Conservation (phyloP, 495 filamentous ascomycete species). For the Penicillium cosmopolitanum region DNA sequence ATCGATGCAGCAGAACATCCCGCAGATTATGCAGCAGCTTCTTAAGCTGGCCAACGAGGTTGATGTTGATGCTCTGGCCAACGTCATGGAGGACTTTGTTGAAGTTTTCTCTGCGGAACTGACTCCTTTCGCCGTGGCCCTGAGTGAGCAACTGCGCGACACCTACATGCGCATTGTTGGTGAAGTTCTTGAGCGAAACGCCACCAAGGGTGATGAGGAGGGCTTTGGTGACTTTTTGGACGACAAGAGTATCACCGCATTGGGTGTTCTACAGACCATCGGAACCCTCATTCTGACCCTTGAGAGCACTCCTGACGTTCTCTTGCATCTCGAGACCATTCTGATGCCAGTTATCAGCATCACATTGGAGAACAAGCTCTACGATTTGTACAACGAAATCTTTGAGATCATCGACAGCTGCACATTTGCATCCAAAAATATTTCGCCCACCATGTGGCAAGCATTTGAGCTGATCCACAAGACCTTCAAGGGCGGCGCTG, state of each 20-base stretch:
- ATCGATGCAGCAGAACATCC: constrained; percentile 96
- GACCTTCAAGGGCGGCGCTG: constrained; percentile 95
- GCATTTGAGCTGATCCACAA: constrained; percentile 95
- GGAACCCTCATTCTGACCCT: constrained; percentile 95
- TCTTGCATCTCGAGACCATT: constrained; percentile 90
- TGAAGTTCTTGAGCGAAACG: constrained; percentile 84
- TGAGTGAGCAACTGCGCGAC: constrained; percentile 94
- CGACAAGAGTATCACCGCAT: constrained; percentile 96
- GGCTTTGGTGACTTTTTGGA: constrained; percentile 88
- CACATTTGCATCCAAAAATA: constrained; percentile 95
- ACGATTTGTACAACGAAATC: constrained; percentile 94
- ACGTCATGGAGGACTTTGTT: constrained; percentile 99
- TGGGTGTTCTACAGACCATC: constrained; percentile 96
- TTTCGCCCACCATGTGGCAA: constrained; percentile 97
- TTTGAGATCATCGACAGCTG: constrained; percentile 99
- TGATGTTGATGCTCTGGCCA: constrained; percentile 91
- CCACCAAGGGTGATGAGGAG: constrained; percentile 73
- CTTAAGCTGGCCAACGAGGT: constrained; percentile 95
- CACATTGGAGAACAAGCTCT: constrained; percentile 96
- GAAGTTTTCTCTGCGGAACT: constrained; percentile 96
- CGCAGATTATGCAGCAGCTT: constrained; percentile 99
- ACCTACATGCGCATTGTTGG: constrained; percentile 94
- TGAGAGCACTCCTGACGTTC: constrained; percentile 93
- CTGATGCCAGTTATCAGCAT: constrained; percentile 96
- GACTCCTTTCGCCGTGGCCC: constrained; percentile 95